These are phyloP conservation scores for Hemerocallis citrina DNA, from an alignment of 106 monocot species.

Conservation along the genomic window DNA sequence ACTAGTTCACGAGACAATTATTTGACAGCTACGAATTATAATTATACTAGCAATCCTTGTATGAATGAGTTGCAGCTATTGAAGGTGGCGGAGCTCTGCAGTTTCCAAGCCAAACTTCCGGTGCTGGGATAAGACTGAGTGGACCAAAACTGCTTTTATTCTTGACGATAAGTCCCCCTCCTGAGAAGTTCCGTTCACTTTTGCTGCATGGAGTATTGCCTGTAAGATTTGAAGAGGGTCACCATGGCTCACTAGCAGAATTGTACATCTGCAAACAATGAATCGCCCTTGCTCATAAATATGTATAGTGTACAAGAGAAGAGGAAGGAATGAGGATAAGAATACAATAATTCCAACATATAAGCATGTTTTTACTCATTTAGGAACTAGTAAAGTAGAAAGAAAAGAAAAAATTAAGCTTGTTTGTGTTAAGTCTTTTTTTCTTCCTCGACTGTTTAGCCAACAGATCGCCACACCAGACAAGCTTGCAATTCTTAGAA, in stretches of 20 bases:
- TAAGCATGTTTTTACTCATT: no score
- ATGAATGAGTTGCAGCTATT: conserved; percentile 2
- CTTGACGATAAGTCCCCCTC: conserved; percentile 23
- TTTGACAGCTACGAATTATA: neutral
- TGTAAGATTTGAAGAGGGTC: conserved; percentile 95
- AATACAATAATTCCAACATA: neutral
- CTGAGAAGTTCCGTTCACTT: conserved; percentile 16
- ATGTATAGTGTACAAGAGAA: neutral
- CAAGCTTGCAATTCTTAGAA: no score
- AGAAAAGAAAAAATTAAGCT: no score
- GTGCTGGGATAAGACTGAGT: conserved; percentile 61
- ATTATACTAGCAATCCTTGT: neutral
- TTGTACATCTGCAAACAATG: conserved; percentile 37
- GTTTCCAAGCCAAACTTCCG: conserved; percentile 70
- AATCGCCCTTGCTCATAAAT: neutral
- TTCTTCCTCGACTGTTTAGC: no score
- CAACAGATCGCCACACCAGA: no score
- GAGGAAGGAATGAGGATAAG: neutral
- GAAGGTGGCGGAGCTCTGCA: conserved; percentile 57
- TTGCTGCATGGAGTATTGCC: conserved; percentile 42
- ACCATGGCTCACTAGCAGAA: conserved; percentile 85
- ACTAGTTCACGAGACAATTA: neutral
- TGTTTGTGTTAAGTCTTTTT: no score
- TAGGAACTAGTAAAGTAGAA: no score
- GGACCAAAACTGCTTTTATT: conserved; percentile 33